phyloP scores from a whole-genome alignment of 2,329 filamentous ascomycete genomes.

The Microsporum ferrugineum region DNA sequence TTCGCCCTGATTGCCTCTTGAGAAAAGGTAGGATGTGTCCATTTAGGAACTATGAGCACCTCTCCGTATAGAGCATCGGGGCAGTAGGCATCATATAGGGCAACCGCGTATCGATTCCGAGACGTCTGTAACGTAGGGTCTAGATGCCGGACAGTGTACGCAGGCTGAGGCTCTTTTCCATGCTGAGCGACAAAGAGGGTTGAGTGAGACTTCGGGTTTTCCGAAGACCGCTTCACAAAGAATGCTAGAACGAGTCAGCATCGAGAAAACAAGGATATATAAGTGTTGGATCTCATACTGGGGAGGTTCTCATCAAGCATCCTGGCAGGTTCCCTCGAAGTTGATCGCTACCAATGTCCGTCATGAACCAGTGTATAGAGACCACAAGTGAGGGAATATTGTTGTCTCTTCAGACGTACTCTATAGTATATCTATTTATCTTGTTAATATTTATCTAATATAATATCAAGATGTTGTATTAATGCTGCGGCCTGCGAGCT shows the following conservation, averaged over 20 bases:
- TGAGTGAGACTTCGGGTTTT: constrained; percentile 31
- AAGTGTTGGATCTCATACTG: constrained; percentile 33
- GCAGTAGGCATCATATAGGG: constrained; percentile 70
- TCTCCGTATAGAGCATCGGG: constrained; percentile 78
- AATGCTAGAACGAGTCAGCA: constrained; percentile 36
- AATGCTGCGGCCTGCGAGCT: background rate
- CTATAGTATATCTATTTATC: background rate
- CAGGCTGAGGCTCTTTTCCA: constrained; percentile 66
- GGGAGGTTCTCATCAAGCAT: constrained; percentile 97
- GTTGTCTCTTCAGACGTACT: background rate
- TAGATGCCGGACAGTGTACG: constrained; percentile 68
- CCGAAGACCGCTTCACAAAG: constrained; percentile 46
- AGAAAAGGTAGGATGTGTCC: constrained; percentile 71
- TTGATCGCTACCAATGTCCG: too few species aligned
- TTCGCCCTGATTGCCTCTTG: constrained; percentile 65
- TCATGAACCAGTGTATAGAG: background rate
- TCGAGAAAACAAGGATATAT: background rate
- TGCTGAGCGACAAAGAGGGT: constrained; percentile 47
- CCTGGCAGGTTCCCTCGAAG: constrained; percentile 10
- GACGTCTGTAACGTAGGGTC: constrained; percentile 59
- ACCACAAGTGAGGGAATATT: background rate
- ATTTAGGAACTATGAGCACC: constrained; percentile 71
- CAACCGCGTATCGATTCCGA: constrained; percentile 75
- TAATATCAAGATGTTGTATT: background rate
- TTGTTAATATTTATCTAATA: background rate